phyloP scores from a whole-genome alignment of 2,329 filamentous ascomycete species.

The Bipolaris bicolor region DNA sequence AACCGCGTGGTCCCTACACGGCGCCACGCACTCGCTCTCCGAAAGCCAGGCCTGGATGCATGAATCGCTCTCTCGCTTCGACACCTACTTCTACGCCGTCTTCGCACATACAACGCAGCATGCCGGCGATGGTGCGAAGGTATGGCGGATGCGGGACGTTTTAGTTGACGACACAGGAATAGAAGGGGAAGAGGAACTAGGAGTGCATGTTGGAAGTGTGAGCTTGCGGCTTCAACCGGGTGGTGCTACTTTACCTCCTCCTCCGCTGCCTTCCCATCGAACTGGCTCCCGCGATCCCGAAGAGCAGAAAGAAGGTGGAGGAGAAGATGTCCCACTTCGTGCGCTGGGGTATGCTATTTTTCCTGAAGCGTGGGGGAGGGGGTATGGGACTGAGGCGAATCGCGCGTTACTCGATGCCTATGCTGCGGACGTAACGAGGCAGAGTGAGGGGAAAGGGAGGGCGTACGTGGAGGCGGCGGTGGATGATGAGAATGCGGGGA shows the following conservation, averaged over 20 bases:
- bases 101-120: neutral
- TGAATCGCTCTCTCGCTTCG: constrained; percentile 13
- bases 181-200: neutral
- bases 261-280: neutral
- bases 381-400: constrained; percentile 38
- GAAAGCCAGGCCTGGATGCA: constrained; percentile 32
- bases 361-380: constrained; percentile 26
- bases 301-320: neutral
- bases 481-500: constrained; percentile 28
- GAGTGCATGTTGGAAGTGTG: constrained; percentile 22
- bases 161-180: no score
- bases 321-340: constrained; percentile 15
- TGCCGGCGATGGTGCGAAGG: neutral
- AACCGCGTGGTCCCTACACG: constrained; percentile 39
- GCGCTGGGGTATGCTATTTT: constrained; percentile 35
- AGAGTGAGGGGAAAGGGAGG: constrained; percentile 5
- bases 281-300: neutral
- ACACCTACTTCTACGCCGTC: constrained; percentile 26
- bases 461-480: constrained; percentile 36
- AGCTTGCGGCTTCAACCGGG: constrained; percentile 15
- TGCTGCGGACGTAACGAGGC: neutral
- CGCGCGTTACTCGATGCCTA: constrained; percentile 27
- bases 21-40: constrained; percentile 19
- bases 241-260: constrained; percentile 11
- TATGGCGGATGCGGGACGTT: neutral